Percentiles rank a stretch among this genome's conserved stretches.
phyloP scores from a whole-genome alignment of 108 stramenopile species.

The Nannochloropsis salina region DNA sequence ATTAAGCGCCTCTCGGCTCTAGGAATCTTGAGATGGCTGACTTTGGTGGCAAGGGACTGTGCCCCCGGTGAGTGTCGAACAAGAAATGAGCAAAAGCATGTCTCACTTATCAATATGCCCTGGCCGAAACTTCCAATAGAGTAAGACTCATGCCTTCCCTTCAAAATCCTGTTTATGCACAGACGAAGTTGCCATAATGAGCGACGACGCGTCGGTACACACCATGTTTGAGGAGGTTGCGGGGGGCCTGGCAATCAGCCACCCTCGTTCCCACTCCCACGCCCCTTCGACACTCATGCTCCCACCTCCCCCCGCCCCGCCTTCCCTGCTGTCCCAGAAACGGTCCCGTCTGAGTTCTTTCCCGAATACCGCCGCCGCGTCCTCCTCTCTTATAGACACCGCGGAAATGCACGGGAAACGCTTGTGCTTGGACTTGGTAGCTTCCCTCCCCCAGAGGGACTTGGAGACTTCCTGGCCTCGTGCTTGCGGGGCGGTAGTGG shows the following conservation, averaged over 20 bases:
- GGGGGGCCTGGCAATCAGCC: not conserved
- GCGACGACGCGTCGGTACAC: not conserved
- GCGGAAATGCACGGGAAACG: not conserved
- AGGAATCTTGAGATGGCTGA: not conserved
- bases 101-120: not conserved
- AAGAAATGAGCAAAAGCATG: not conserved
- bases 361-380: not conserved
- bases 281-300: not conserved
- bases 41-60: not conserved
- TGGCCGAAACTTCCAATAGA: not conserved
- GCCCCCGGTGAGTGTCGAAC: not conserved
- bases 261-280: not conserved
- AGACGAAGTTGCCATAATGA: not conserved
- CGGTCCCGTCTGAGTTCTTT: not conserved
- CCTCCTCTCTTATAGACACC: not conserved
- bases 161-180: not conserved
- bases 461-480: not conserved
- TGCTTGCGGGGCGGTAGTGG: not conserved
- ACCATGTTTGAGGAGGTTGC: conserved; percentile 6
- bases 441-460: not conserved
- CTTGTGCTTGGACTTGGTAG: not conserved
- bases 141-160: not conserved
- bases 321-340: not conserved
- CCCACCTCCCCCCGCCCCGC: not conserved
- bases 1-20: not conserved